These are phyloP conservation scores for Salix exigua DNA, from an alignment of 345 rosid species.

Conservation along the genomic window DNA sequence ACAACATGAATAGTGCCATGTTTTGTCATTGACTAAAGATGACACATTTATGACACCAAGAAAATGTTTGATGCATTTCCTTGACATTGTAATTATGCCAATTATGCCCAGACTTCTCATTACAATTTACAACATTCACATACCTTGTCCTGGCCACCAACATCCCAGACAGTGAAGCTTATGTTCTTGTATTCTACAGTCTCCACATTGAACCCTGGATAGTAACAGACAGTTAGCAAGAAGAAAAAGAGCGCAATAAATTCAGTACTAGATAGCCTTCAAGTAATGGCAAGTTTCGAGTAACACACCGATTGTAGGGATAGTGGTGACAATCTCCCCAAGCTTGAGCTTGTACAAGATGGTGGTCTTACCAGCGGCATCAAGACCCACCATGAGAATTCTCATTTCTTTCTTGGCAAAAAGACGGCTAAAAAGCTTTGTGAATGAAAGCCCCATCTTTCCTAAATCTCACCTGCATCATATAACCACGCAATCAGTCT, in stretches of 20 bases:
- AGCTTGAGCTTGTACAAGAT: constrained; percentile 21
- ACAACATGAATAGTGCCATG: not conserved
- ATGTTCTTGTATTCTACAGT: constrained; percentile 23
- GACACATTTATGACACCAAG: not conserved
- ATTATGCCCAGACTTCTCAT: not conserved
- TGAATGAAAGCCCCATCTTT: constrained; percentile 18
- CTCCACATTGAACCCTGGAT: constrained; percentile 20
- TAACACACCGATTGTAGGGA: constrained; percentile 17
- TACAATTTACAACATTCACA: not conserved
- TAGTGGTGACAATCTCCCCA: constrained; percentile 22
- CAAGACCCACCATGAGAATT: constrained; percentile 22
- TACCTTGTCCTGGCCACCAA: constrained; percentile 24
- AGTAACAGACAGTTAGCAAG: not conserved
- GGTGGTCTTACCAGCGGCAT: constrained; percentile 20
- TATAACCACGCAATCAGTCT: not conserved
- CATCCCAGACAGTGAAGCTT: constrained; percentile 23
- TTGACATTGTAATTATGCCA: not conserved
- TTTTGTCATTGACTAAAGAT: not conserved
- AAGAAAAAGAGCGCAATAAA: not conserved
- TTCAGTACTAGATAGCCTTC: not conserved
- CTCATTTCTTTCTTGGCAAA: constrained; percentile 21
- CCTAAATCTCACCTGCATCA: not conserved
- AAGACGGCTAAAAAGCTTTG: constrained; percentile 20
- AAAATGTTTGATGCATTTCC: not conserved
- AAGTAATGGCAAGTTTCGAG: not conserved